Conservation (phyloP, 1,139 yeast species). For the Arxiozyma heterogenica region DNA sequence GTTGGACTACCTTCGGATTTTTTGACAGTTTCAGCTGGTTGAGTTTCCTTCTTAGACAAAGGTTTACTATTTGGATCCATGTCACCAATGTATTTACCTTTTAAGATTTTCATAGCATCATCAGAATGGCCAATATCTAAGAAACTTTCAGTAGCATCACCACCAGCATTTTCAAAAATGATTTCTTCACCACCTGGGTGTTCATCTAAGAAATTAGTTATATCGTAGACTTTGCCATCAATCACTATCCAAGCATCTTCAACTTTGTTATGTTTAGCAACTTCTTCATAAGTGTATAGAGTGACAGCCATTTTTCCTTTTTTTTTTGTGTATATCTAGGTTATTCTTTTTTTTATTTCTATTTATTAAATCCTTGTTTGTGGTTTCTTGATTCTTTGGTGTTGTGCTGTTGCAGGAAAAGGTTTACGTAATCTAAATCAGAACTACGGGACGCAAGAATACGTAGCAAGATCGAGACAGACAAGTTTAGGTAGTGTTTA, state of each 20-base stretch:
- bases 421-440: too few species aligned
- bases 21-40: conserved; percentile 1
- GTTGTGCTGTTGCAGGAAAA: background rate
- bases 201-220: conserved; percentile 77
- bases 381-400: background rate
- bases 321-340: conserved; percentile 1
- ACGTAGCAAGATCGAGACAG: background rate
- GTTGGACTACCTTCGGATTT: conserved; percentile 30
- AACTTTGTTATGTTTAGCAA: conserved; percentile 63
- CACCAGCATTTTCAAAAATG: conserved; percentile 80
- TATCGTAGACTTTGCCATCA: conserved; percentile 85
- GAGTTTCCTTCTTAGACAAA: conserved; percentile 2
- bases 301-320: conserved; percentile 33
- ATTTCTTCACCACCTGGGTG: conserved; percentile 99
- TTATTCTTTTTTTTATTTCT: too few species aligned
- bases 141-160: conserved; percentile 89
- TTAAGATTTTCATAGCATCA: conserved; percentile 76
- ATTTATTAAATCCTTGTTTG: too few species aligned
- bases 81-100: conserved; percentile 60
- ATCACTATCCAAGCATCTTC: conserved; percentile 87
- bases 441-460: background rate
- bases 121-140: conserved; percentile 97
- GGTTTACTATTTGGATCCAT: conserved; percentile 38
- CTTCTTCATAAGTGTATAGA: conserved; percentile 55
- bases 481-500: background rate